Base-by-base conservation (phyloP, 2,329 filamentous ascomycete genomes). In the Venturia nashicola region DNA sequence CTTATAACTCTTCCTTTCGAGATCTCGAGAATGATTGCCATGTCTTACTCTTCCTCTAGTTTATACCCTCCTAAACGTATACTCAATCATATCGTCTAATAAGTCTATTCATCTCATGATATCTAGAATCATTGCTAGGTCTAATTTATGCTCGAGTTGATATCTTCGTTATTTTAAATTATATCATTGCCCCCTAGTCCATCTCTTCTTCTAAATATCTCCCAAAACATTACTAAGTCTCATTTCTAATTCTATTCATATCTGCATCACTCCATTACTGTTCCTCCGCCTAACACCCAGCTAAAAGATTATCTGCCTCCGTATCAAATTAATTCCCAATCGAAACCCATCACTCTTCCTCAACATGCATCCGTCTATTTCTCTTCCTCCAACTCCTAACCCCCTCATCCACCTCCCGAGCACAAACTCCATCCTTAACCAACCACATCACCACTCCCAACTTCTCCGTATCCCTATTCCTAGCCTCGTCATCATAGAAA, bases 401-500 rank as follows among this genome's bases (percentile, higher is more conserved):
- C 0, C 92, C 93, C 65, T 80, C 82, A 75, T 95, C 91, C 23
- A 97, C 77, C 77, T 94, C 91, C 0, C 79, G 80, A 76, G 85
- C 87, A 2, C 83, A 86, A 63, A 96, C 85, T 0, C 92, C 92
- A 72, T 96, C 87, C 64, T 83, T 78, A 0, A 97, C 87, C 61
- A 97, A 76, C 71, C 85, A 86, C 84, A 97, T 96, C 0, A 88
- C 89, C 3, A 96, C 88, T 0, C 92, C 92, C 61, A 97, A 71
- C 57, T 82, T 78, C 75, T 88, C 84, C 0, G 96, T 93, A 72
- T 97, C 91, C 65, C 84, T 80, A 72, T 97, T 97, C 66, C 93
- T 78, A 62, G 82, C 80, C 82, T 97, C 93, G 70, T 97, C 93
- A 69, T 97, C 93, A 68, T 97, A 97, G 75, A 97, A 97, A 42